Base-by-base conservation (phyloP, 192 early-diverging fungal species). In the Entomortierella beljakovae region DNA sequence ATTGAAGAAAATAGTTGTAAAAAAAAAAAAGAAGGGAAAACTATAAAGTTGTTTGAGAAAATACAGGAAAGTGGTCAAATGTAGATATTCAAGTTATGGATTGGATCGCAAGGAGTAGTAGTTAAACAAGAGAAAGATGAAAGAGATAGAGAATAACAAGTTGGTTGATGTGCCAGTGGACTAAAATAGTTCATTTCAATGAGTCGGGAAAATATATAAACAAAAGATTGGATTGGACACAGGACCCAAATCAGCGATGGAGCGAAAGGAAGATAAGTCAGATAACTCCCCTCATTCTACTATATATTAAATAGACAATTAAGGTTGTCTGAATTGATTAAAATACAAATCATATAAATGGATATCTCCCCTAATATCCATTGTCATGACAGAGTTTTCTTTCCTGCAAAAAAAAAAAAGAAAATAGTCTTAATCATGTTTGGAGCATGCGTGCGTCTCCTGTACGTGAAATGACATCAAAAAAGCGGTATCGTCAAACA, bases 381-480 rank as follows among this genome's bases (percentile, higher is more conserved):
- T n/a, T n/a, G n/a, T n/a, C n/a, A n/a, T n/a, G n/a, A n/a, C n/a
- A n/a, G n/a, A n/a, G n/a, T n/a, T n/a, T n/a, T n/a, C n/a, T n/a
- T n/a, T n/a, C n/a, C n/a, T n/a, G n/a, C n/a, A n/a, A n/a, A n/a
- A n/a, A n/a, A n/a, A n/a, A n/a, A n/a, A n/a, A n/a, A 38, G 13
- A 13, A 13, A 38, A 38, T 6, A 13, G 37, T 13, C 37, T 38
- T 9, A 9, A 40, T 59, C 8, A 2, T 58, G 35, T 29, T 1
- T 1, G 25, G 35, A 37, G 37, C 22, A 18, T 43, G 23, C 22
- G 22, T 52, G 50, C 22, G 31, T 32, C 11, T n/a, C 33, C 43
- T 60, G 64, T 66, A 66, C 64, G 64, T 66, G 40, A 34, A 66
- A 57, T 66, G 64, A 66, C 64, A 66, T 66, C 64, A 66, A 46